phyloP scores from a whole-genome alignment of 1,139 yeast species.

The Suhomyces bribrorum region DNA sequence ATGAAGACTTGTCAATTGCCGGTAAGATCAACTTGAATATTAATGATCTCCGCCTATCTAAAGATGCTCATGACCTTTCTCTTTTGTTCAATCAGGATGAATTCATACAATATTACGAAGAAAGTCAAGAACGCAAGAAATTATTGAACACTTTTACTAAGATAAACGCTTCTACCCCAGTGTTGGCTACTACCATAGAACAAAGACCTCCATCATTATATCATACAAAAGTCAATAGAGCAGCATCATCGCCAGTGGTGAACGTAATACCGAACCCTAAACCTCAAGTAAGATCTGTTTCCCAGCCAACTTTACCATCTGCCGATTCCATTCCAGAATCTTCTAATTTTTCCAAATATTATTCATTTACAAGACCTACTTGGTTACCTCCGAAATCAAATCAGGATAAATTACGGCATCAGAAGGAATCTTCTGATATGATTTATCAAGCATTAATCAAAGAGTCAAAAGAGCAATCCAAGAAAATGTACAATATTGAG shows the following conservation, averaged over 20 bases:
- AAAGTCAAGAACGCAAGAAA: constrained; percentile 35
- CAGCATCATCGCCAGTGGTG: constrained; percentile 11
- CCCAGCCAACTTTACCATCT: constrained; percentile 5
- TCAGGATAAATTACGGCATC: constrained; percentile 56
- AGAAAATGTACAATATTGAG: constrained; percentile 28
- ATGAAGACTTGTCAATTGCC: constrained; percentile 12
- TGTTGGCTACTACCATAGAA: constrained; percentile 1
- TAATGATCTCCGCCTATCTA: constrained; percentile 29
- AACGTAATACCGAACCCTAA: neutral
- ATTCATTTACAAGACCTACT: constrained; percentile 59
- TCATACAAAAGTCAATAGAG: neutral
- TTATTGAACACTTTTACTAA: constrained; percentile 28
- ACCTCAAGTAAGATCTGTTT: constrained; percentile 4
- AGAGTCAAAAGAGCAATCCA: constrained; percentile 38
- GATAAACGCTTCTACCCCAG: constrained; percentile 15
- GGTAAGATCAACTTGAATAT: constrained; percentile 13
- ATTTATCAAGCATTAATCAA: constrained; percentile 47
- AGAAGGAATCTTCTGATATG: constrained; percentile 53
- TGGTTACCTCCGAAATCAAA: constrained; percentile 68
- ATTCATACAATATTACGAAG: constrained; percentile 40
- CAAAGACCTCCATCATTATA: neutral
- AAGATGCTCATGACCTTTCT: constrained; percentile 54
- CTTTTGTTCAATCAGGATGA: constrained; percentile 38
- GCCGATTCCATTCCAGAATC: constrained; percentile 5
- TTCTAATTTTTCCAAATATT: constrained; percentile 23